These are phyloP conservation scores for Mortierella sp. DNA, from an alignment of 371 early-diverging fungal species.

Conservation along the genomic window DNA sequence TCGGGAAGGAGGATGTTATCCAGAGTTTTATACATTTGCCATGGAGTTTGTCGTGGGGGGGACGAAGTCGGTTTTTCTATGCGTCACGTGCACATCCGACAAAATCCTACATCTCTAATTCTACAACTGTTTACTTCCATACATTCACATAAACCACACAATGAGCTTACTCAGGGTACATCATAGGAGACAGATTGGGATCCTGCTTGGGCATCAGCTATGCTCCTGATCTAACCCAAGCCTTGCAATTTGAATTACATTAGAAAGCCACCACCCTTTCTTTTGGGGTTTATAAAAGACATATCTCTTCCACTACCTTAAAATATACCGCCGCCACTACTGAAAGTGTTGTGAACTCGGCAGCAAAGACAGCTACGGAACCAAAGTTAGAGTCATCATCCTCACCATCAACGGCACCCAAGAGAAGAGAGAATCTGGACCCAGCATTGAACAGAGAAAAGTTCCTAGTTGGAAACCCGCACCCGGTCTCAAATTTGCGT, in stretches of 20 bases:
- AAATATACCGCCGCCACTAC: conserved; percentile 3
- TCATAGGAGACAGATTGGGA: no score
- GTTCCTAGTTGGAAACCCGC: conserved; percentile 74
- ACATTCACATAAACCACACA: not conserved
- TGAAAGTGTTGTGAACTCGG: not conserved
- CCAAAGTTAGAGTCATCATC: not conserved
- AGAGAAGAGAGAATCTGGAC: conserved; percentile 34
- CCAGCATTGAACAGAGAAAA: conserved; percentile 38
- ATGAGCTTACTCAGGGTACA: conserved; percentile 25
- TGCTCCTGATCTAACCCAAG: not conserved
- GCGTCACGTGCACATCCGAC: no score
- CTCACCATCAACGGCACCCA: conserved; percentile 1
- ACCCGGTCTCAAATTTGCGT: conserved; percentile 78
- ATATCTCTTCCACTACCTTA: conserved; percentile 7
- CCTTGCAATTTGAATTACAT: not conserved
- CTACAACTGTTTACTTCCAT: not conserved
- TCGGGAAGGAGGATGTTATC: no score
- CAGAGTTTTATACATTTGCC: no score
- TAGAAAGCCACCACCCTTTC: conserved; percentile 13
- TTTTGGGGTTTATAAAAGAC: conserved; percentile 3
- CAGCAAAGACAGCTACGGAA: not conserved
- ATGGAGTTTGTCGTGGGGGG: no score
- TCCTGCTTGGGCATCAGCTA: not conserved
- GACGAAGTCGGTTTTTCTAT: no score
- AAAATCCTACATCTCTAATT: not conserved